These are phyloP conservation scores for Boechera stricta DNA, from an alignment of 345 rosid species.

Conservation along the genomic window DNA sequence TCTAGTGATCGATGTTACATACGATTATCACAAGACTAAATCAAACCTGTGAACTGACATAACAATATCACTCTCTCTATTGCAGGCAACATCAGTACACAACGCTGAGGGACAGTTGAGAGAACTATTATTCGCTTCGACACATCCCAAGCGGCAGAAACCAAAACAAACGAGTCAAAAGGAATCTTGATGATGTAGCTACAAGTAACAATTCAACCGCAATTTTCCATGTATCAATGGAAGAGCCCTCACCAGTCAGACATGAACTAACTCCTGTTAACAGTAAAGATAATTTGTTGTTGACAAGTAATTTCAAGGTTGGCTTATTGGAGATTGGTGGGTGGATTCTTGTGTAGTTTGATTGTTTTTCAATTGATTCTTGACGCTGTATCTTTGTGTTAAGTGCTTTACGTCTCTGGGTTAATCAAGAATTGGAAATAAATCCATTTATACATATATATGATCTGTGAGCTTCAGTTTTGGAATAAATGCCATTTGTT, in stretches of 20 bases:
- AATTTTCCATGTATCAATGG: not conserved
- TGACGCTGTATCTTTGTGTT: constrained; percentile 12
- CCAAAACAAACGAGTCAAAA: constrained; percentile 57
- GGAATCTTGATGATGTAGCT: constrained; percentile 43
- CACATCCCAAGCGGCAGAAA: constrained; percentile 46
- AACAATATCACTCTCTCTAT: constrained; percentile 19
- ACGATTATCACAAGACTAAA: constrained; percentile 5
- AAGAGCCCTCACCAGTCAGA: constrained; percentile 8
- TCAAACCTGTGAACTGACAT: constrained; percentile 2
- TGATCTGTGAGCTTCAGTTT: not conserved
- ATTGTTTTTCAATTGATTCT: constrained; percentile 17
- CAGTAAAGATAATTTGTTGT: not conserved
- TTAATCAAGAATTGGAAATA: not conserved
- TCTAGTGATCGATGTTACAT: not conserved
- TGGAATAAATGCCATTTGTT: not conserved
- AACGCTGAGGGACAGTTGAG: constrained; percentile 75
- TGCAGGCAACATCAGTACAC: constrained; percentile 81
- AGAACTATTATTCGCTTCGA: constrained; percentile 66
- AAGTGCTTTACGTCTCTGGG: not conserved
- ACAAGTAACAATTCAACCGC: not conserved
- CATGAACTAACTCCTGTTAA: constrained; percentile 20
- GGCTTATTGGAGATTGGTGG: constrained; percentile 16
- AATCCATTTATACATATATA: not conserved
- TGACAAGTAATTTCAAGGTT: not conserved
- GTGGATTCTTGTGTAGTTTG: constrained; percentile 6